Evolutionary conservation across 768 basidiomycete genomes (phyloP).

Genomic region (Tylopilus subfusipes): DNA sequence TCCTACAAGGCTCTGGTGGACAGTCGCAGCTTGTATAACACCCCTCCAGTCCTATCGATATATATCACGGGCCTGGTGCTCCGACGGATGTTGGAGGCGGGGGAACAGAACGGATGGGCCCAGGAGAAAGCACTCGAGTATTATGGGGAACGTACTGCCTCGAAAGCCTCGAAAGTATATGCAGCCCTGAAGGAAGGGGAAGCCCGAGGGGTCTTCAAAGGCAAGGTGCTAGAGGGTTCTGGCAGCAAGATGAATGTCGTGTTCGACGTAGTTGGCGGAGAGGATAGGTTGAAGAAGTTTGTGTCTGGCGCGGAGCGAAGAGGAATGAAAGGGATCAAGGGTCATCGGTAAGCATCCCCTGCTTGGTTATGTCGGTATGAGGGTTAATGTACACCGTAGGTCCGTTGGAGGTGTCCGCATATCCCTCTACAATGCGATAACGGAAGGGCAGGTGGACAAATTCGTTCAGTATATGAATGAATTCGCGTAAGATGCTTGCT

Average conservation of each 20-base stretch:
- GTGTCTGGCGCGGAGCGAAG: slow-evolving; percentile 72
- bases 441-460: slow-evolving; percentile 65
- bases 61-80: slow-evolving; percentile 89
- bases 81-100: slow-evolving; percentile 50
- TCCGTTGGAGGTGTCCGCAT: slow-evolving; percentile 72
- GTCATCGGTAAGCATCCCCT: slow-evolving; percentile 70
- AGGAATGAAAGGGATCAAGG: slow-evolving; percentile 86
- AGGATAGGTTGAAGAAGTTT: slow-evolving; percentile 72
- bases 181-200: slow-evolving; percentile 66
- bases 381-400: slow-evolving; percentile 28
- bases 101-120: slow-evolving; percentile 11
- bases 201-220: slow-evolving; percentile 60
- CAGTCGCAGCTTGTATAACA: slow-evolving; percentile 80
- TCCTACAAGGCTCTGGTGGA: slow-evolving; percentile 83
- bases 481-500: slow-evolving; percentile 35
- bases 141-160: slow-evolving; percentile 61
- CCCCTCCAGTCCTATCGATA: slow-evolving; percentile 86
- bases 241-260: slow-evolving; percentile 97
- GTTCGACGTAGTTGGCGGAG: slow-evolving; percentile 72
- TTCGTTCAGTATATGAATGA: slow-evolving; percentile 58
- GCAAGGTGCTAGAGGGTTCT: slow-evolving; percentile 69
- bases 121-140: slow-evolving; percentile 61
- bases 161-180: slow-evolving; percentile 80
- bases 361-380: background rate
- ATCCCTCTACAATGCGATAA: slow-evolving; percentile 87